Evolutionary conservation across 352 stramenopile genomes (phyloP).

Genomic region (Globisporangium spiculum): DNA sequence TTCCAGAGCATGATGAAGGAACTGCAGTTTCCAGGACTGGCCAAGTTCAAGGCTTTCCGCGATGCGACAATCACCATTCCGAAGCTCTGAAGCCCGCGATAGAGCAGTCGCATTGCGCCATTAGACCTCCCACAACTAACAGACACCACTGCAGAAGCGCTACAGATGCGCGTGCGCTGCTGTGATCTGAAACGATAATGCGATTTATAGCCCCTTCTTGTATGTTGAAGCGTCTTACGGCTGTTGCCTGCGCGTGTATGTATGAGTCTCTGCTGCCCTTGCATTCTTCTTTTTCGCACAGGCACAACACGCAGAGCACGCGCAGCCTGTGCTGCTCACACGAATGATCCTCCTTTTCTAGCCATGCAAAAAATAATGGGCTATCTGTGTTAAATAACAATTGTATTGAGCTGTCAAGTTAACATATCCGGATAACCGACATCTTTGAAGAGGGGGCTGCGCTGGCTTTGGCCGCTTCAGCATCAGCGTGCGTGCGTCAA

Average conservation of each 20-base stretch:
- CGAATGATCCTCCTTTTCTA: slow-evolving; percentile 7
- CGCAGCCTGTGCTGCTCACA: neutral
- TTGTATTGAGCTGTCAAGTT: neutral
- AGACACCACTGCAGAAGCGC: neutral
- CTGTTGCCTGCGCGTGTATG: neutral
- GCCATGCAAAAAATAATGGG: slow-evolving; percentile 1
- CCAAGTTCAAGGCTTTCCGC: slow-evolving; percentile 76
- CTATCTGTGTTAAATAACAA: slow-evolving; percentile 1
- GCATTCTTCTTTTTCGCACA: neutral
- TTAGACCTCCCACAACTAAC: neutral
- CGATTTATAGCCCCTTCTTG: slow-evolving; percentile 5
- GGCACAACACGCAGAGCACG: neutral
- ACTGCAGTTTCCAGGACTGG: slow-evolving; percentile 90
- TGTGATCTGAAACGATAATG: slow-evolving; percentile 11
- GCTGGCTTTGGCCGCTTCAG: neutral
- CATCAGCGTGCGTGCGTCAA: neutral
- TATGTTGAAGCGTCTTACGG: neutral
- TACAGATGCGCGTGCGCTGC: neutral
- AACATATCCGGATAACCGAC: neutral
- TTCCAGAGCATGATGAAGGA: slow-evolving; percentile 92
- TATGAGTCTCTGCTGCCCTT: neutral
- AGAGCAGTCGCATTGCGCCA: slow-evolving; percentile 10
- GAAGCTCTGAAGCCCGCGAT: slow-evolving; percentile 38
- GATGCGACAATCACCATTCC: slow-evolving; percentile 67
- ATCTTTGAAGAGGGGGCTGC: neutral